Base-by-base conservation (phyloP, 192 early-diverging fungal genomes). In the Backusella psychrophila region DNA sequence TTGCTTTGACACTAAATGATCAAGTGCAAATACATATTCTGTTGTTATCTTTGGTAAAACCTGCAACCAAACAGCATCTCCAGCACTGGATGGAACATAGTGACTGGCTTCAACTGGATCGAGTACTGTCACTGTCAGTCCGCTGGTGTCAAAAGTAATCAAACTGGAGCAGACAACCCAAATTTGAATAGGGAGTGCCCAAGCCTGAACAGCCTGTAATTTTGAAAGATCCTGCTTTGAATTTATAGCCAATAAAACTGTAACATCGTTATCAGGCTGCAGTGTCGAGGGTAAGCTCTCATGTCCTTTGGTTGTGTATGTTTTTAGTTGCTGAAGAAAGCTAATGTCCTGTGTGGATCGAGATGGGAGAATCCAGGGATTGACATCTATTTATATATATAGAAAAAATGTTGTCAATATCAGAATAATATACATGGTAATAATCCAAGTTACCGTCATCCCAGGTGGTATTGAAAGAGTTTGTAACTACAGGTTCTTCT, bases 11-110 rank as follows among this genome's bases (percentile, higher is more conserved):
- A 23, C n/a, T n/a, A 26, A 2, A 38, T 33, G 21, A 38, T 76
- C 75, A 7, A 76, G 21, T 6, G 44, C 67, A 66, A 42, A 76
- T 31, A 76, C 49, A 39, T 66, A 76, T 15, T 66, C 39, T 29
- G 63, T 75, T 12, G 56, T 38, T 21, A 66, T 42, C n/a, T 66
- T 66, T 26, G 66, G 65, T 17, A 75, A 34, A 6, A 59, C 17
- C 12, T 66, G 74, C 21, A 75, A 9, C 74, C 74, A 75, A n/a
- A 66, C 29, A 15, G 74, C 35, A 11, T 65, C 21, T 39, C 59
- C 74, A 6, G 65, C 74, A 49, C 63, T 75, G 36, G 39, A 38
- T 1, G 65, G 21, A 19, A 21, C 26, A 44, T 41, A 63, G 15
- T 34, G 21, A 31, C n/a, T 42, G 23, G 65, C 35, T 34, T 29